A percentile compares a stretch with the other conserved stretches of the same genome.
These are phyloP conservation scores for Capsella bursapastoris DNA, from an alignment of 345 rosid genomes.

Conservation along the genomic window DNA sequence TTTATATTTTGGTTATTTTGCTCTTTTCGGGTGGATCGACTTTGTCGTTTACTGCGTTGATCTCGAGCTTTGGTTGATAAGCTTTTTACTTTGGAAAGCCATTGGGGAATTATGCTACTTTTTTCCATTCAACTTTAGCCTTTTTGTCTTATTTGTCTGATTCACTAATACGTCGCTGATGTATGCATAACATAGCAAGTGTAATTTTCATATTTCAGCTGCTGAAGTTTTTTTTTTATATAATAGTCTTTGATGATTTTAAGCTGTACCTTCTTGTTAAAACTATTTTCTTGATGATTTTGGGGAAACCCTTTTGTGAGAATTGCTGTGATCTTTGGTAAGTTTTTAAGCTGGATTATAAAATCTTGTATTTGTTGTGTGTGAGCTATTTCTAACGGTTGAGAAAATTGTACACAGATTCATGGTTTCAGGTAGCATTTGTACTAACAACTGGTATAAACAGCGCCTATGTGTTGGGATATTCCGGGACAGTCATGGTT, in stretches of 20 bases:
- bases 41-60: conserved; percentile 35
- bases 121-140: neutral
- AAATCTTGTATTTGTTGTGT: neutral
- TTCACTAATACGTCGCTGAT: conserved; percentile 15
- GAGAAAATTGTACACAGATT: conserved; percentile 53
- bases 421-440: conserved; percentile 87
- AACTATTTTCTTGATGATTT: neutral
- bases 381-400: neutral
- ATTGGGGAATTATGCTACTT: neutral
- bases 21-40: conserved; percentile 8
- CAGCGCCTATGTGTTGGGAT: conserved; percentile 93
- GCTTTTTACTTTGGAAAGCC: neutral
- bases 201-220: conserved; percentile 6
- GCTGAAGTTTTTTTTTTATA: neutral
- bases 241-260: neutral
- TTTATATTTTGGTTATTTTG: neutral
- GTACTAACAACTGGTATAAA: conserved; percentile 82
- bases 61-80: conserved; percentile 25
- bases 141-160: conserved; percentile 18
- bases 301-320: neutral
- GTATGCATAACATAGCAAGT: conserved; percentile 21
- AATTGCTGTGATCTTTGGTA: neutral
- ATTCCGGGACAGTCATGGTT: conserved; percentile 87
- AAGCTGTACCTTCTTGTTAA: neutral
- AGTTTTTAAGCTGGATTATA: too few relatives aligned